phyloP scores from a whole-genome alignment of 2,329 filamentous ascomycete species.

The Aspergillus unguis region DNA sequence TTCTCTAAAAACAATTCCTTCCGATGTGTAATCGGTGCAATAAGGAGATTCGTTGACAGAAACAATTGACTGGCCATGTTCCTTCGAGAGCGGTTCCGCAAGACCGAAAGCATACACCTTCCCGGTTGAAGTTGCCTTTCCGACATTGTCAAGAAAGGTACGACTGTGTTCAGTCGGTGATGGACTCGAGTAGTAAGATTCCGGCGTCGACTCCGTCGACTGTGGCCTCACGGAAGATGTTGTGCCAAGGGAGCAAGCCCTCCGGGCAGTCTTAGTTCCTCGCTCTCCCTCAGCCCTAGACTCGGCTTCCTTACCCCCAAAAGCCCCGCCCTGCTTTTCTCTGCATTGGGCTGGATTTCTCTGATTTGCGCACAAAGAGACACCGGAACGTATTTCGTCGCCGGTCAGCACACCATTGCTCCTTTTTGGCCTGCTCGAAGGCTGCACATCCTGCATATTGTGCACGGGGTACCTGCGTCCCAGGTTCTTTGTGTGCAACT shows the following conservation, averaged over 20 bases:
- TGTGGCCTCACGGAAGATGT: background rate
- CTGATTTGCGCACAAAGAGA: background rate
- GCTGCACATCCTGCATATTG: background rate
- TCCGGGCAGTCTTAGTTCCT: background rate
- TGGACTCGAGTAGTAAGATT: background rate
- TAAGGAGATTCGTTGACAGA: background rate
- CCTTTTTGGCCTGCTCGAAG: background rate
- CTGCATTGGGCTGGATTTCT: background rate
- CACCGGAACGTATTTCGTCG: background rate
- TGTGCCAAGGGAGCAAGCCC: background rate
- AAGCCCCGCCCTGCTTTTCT: background rate
- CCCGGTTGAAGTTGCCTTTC: too few species aligned
- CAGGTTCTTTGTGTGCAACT: too few species aligned
- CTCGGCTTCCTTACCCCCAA: background rate
- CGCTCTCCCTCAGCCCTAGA: background rate
- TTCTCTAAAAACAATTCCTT: background rate
- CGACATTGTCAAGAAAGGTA: background rate
- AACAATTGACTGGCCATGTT: background rate
- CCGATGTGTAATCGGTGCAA: background rate
- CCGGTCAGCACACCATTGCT: background rate
- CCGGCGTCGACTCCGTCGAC: background rate
- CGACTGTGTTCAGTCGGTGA: background rate
- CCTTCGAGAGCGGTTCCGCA: too few species aligned
- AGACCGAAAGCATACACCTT: too few species aligned
- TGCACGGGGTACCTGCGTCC: too few species aligned